A percentile compares a stretch with the other conserved stretches of the same genome.
Conservation (phyloP, 306 rosid species). For the Cicer judaicum region DNA sequence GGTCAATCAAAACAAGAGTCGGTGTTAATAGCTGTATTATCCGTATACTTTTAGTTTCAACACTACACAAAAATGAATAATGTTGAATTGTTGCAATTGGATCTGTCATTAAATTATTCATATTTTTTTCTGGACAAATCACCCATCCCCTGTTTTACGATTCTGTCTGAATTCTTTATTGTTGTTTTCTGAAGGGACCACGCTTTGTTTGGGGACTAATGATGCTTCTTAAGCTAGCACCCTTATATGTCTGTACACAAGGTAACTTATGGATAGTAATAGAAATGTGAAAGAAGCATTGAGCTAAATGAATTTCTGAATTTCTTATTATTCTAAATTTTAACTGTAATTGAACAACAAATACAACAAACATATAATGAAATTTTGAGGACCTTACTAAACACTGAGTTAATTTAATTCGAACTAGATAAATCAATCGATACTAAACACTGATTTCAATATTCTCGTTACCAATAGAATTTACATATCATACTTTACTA, state of each 20-base stretch:
- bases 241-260: neutral
- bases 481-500: no score
- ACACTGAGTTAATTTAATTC: no score
- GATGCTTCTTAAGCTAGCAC: neutral
- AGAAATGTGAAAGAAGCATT: neutral
- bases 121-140: neutral
- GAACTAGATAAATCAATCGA: no score
- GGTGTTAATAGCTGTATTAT: conserved; percentile 15
- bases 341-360: neutral
- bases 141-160: neutral
- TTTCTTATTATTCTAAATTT: neutral
- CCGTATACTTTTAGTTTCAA: conserved; percentile 4
- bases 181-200: neutral
- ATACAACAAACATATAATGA: no score
- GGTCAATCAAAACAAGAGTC: neutral
- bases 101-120: conserved; percentile 13
- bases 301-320: neutral
- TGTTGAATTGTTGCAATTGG: conserved; percentile 8
- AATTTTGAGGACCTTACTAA: no score
- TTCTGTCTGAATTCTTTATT: neutral
- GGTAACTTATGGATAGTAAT: neutral
- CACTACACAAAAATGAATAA: neutral
- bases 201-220: neutral
- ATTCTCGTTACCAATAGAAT: no score
- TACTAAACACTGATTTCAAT: no score